These are phyloP conservation scores for Zanthoxylum bungeanum DNA, from an alignment of 345 rosid species.

Conservation along the genomic window DNA sequence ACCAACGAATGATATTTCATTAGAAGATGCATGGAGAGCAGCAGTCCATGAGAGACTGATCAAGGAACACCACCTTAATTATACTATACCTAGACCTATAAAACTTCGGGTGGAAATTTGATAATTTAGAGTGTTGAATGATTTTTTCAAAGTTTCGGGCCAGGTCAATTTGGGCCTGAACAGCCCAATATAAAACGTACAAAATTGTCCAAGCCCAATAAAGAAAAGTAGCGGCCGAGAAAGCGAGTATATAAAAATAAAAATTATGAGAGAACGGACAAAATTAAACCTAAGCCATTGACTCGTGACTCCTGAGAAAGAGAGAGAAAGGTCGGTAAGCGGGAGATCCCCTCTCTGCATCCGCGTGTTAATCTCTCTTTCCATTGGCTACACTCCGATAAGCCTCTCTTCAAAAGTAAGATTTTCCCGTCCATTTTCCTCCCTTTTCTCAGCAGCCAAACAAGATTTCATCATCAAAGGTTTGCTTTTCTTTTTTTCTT, in stretches of 20 bases:
- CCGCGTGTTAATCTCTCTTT: background rate
- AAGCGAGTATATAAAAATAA: background rate
- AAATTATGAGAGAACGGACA: background rate
- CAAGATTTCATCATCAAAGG: no score
- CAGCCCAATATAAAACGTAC: background rate
- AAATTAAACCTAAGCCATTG: background rate
- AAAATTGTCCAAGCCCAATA: background rate
- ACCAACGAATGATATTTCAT: no score
- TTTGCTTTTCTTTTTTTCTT: background rate
- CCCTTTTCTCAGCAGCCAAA: background rate
- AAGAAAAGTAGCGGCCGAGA: background rate
- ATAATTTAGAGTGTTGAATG: no score
- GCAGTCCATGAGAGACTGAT: no score
- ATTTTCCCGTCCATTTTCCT: background rate
- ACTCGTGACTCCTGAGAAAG: background rate
- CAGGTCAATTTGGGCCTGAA: background rate
- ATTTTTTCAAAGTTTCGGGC: no score
- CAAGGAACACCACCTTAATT: no score
- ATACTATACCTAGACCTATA: no score
- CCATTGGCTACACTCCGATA: background rate
- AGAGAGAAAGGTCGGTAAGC: no score
- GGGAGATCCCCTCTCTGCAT: background rate
- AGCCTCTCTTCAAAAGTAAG: slow-evolving; percentile 6
- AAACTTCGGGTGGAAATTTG: no score
- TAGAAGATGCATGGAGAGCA: no score